These are phyloP conservation scores for Paraphaeosphaeria sporulosa DNA, from an alignment of 2,329 filamentous ascomycete species.

Conservation along the genomic window DNA sequence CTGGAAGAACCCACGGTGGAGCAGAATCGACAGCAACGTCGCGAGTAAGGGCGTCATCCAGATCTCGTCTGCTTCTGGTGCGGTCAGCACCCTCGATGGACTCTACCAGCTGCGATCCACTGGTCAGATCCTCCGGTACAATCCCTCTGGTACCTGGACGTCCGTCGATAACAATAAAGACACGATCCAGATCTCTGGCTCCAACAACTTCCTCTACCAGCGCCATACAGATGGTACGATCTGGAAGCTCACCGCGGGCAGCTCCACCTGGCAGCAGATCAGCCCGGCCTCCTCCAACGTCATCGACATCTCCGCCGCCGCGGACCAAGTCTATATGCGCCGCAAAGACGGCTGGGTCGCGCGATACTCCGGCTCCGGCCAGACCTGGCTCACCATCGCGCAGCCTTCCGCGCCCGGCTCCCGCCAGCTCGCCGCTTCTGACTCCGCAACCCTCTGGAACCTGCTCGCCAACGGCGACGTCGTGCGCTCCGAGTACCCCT, in stretches of 20 bases:
- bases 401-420: slow-evolving; percentile 26
- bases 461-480: slow-evolving; percentile 34
- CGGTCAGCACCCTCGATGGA: slow-evolving; percentile 24
- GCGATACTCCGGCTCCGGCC: slow-evolving; percentile 31
- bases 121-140: slow-evolving; percentile 34
- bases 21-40: slow-evolving; percentile 28
- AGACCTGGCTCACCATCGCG: slow-evolving; percentile 32
- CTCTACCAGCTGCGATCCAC: slow-evolving; percentile 38
- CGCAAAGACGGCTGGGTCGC: slow-evolving; percentile 40
- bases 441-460: slow-evolving; percentile 36
- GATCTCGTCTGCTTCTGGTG: slow-evolving; percentile 24
- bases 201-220: slow-evolving; percentile 34
- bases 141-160: slow-evolving; percentile 25
- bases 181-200: slow-evolving; percentile 37
- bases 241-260: slow-evolving; percentile 29
- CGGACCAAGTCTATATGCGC: slow-evolving; percentile 37
- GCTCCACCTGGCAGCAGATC: slow-evolving; percentile 32
- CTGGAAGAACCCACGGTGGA: slow-evolving; percentile 39
- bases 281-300: slow-evolving; percentile 30
- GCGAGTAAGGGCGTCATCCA: slow-evolving; percentile 27
- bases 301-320: slow-evolving; percentile 36
- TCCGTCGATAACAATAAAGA: slow-evolving; percentile 35
- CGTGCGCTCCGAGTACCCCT: slow-evolving; percentile 35
- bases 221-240: slow-evolving; percentile 37
- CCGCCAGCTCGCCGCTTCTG: slow-evolving; percentile 34